These are phyloP conservation scores for Knoxdaviesia capensis DNA, from an alignment of 2,329 filamentous ascomycete genomes.

Conservation along the genomic window DNA sequence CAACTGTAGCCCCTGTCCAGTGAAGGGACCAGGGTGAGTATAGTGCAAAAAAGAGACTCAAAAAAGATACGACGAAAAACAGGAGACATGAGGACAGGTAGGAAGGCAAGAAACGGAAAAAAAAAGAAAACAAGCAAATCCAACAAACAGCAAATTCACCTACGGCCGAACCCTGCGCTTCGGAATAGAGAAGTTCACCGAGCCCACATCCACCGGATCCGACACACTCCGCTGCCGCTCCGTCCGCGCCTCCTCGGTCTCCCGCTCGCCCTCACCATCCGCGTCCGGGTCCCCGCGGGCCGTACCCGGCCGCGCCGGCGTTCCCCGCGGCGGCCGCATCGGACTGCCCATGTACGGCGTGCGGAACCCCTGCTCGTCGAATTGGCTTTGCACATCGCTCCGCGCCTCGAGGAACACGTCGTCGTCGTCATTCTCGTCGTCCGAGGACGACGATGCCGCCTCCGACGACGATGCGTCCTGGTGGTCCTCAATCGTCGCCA, in stretches of 20 bases:
- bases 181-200: neutral
- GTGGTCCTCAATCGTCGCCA: too few species aligned
- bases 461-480: too few species aligned
- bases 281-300: constrained; percentile 29
- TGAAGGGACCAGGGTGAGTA: too few species aligned
- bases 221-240: constrained; percentile 36
- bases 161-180: neutral
- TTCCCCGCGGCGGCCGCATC: too few species aligned
- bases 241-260: constrained; percentile 20
- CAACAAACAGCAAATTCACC: neutral
- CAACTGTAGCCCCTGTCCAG: too few species aligned
- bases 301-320: too few species aligned
- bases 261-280: constrained; percentile 13
- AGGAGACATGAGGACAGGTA: neutral
- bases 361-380: too few species aligned
- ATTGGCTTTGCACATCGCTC: too few species aligned
- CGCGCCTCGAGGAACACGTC: constrained; percentile 9
- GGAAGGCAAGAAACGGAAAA: constrained; percentile 1
- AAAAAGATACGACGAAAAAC: neutral
- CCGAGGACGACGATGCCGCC: too few species aligned
- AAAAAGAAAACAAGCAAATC: constrained; percentile 1
- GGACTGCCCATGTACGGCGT: too few species aligned
- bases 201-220: constrained; percentile 11
- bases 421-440: constrained; percentile 16
- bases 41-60: neutral